A percentile compares a stretch with the other conserved stretches of the same genome.
Conservation (phyloP, 306 rosid species). For the Quercus gilva region DNA sequence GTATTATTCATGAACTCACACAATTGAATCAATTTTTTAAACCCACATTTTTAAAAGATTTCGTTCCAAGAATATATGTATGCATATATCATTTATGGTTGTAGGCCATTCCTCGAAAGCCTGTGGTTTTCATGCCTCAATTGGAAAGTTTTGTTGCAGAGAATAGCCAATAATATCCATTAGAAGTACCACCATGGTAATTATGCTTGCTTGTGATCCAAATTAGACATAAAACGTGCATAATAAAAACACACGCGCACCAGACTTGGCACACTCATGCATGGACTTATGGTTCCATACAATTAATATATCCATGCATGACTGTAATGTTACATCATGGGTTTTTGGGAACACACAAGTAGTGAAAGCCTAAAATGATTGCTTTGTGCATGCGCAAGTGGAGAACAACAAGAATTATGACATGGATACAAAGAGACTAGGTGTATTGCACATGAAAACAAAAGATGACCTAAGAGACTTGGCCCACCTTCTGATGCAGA, state of each 20-base stretch:
- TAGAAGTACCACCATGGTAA: too few species aligned
- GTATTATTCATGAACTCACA: background rate
- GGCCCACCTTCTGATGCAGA: constrained; percentile 42
- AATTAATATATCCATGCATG: background rate
- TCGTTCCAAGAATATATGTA: background rate
- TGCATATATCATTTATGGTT: too few species aligned
- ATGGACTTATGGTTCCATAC: background rate
- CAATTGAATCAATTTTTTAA: background rate
- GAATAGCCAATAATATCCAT: too few species aligned
- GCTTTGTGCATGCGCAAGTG: constrained; percentile 61
- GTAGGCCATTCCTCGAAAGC: too few species aligned
- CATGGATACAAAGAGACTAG: constrained; percentile 21
- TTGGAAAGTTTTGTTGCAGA: background rate
- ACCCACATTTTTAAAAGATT: background rate
- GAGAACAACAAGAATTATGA: constrained; percentile 41
- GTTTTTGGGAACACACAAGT: constrained; percentile 21
- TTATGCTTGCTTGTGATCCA: too few species aligned
- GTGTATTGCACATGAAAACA: constrained; percentile 38
- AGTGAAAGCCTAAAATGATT: constrained; percentile 58
- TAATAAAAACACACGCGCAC: too few species aligned
- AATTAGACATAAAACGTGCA: too few species aligned
- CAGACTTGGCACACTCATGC: background rate
- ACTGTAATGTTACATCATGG: constrained; percentile 14
- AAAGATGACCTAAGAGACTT: constrained; percentile 39
- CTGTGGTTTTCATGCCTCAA: background rate